Base-by-base conservation (phyloP, 1,284 basidiomycete species). In the Golubevia pallescens region DNA sequence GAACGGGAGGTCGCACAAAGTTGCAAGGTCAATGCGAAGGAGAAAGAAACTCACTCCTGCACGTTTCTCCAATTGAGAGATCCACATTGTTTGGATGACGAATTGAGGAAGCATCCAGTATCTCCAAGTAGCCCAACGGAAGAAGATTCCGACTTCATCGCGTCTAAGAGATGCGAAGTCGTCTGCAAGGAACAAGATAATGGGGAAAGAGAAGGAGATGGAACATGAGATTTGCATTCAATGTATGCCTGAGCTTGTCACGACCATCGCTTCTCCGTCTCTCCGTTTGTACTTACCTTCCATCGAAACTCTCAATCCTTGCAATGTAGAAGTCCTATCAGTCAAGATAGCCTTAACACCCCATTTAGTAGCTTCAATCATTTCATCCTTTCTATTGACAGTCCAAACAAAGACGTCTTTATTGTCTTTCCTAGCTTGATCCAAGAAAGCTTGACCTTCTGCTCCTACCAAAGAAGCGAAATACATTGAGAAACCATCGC, bases 401-500 rank as follows among this genome's bases (percentile, higher is more conserved):
- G 96, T 99, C 97, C 97, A 99, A 10, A 95, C 93, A 90, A 95
- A 92, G 57, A 97, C 79, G 77, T 90, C 90, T 89, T 99, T 99
- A 21, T 92, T 92, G 0, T 90, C 91, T 16, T 83, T 87, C 82
- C 90, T 90, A 86, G 93, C 95, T 70, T 95, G 92, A 58, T 88
- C 87, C 62, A 92, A 88, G 87, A 98, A 98, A 73, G 89, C 90
- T 73, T 78, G 83, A 23, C 87, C 89, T 69, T 94, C 94, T 14
- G 87, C 85, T 1, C 90, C 90, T n/a, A 92, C 90, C 54, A 98
- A 87, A 13, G 90, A 87, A 1, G 87, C 88, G 86, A 96, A 99
- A 65, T 89, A 88, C 85, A 99, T 91, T 51, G 92, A 94, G 86
- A 99, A 97, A 58, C 91, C 92, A 69, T 95, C 89, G 75, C 93